Evolutionary conservation across 805 yeast genomes (phyloP).

Genomic region (Candida argentea): DNA sequence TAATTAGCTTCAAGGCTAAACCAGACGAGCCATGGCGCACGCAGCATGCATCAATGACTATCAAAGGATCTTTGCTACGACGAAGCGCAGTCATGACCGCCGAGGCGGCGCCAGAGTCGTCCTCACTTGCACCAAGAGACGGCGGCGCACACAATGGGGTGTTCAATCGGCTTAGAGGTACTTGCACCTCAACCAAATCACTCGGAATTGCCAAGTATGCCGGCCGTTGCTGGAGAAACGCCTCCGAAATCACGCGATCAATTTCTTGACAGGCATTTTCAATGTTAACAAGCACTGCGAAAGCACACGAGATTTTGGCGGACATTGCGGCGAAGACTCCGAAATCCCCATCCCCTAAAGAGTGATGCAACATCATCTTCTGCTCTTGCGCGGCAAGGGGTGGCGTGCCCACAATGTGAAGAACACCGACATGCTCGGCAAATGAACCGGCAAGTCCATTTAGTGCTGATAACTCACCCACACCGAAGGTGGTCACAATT

Average conservation of each 20-base stretch:
- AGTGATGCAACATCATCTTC: constrained; percentile 9
- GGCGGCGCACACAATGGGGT: constrained; percentile 6
- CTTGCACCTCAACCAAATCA: constrained; percentile 8
- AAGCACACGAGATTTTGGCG: constrained; percentile 5
- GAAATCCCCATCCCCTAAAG: constrained; percentile 10
- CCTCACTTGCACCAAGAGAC: constrained; percentile 7
- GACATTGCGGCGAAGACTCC: constrained; percentile 8
- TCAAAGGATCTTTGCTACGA: constrained; percentile 10
- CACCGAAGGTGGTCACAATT: constrained; percentile 69
- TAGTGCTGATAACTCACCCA: constrained; percentile 78
- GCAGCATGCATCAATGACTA: constrained; percentile 14
- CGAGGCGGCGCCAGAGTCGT: constrained; percentile 5
- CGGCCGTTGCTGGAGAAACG: constrained; percentile 10
- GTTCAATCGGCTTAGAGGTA: constrained; percentile 5
- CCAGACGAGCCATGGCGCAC: constrained; percentile 10
- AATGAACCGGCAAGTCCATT: constrained; percentile 78
- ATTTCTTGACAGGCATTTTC: constrained; percentile 6
- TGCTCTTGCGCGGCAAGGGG: constrained; percentile 8
- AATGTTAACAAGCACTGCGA: constrained; percentile 6
- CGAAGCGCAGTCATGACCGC: constrained; percentile 3
- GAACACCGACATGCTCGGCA: constrained; percentile 70
- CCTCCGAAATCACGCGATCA: constrained; percentile 9
- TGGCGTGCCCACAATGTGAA: constrained; percentile 75
- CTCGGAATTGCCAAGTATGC: constrained; percentile 9
- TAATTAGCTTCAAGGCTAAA: constrained; percentile 11